Percentiles rank a stretch among this genome's conserved stretches.
Conservation (phyloP, 106 monocot species). For the Amphibolis antarctica region DNA sequence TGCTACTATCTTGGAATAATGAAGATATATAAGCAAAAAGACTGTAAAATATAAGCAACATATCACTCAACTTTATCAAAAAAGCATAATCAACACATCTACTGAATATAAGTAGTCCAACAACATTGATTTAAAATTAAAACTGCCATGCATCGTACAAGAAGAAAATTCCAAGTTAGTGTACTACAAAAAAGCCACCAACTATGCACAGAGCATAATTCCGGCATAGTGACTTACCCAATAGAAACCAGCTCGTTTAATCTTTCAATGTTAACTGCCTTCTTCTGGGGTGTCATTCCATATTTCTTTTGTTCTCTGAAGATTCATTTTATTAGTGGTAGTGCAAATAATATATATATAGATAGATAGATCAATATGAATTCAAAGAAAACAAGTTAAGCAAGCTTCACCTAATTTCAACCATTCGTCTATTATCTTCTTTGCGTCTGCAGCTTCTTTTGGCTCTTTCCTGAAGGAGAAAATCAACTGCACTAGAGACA, state of each 20-base stretch:
- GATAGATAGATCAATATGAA: slow-evolving; percentile 2
- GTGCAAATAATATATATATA: slow-evolving; percentile 1
- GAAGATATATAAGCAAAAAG: no score
- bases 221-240: slow-evolving; percentile 3
- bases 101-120: no score
- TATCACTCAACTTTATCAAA: no score
- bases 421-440: slow-evolving; percentile 37
- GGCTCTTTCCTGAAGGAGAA: slow-evolving; percentile 66
- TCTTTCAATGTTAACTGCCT: slow-evolving; percentile 51
- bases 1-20: not conserved
- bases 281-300: slow-evolving; percentile 67
- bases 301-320: slow-evolving; percentile 80
- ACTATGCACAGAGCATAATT: no score
- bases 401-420: slow-evolving; percentile 49
- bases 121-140: no score
- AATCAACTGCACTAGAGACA: slow-evolving; percentile 64
- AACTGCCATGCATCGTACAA: no score
- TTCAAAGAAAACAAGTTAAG: not conserved
- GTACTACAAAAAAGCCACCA: no score
- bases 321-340: not conserved
- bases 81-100: no score
- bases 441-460: slow-evolving; percentile 38
- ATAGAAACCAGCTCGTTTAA: slow-evolving; percentile 29
- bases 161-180: no score
- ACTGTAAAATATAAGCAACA: no score